Conservation (phyloP, 768 basidiomycete genomes). For the Leccinum subgranulosum region DNA sequence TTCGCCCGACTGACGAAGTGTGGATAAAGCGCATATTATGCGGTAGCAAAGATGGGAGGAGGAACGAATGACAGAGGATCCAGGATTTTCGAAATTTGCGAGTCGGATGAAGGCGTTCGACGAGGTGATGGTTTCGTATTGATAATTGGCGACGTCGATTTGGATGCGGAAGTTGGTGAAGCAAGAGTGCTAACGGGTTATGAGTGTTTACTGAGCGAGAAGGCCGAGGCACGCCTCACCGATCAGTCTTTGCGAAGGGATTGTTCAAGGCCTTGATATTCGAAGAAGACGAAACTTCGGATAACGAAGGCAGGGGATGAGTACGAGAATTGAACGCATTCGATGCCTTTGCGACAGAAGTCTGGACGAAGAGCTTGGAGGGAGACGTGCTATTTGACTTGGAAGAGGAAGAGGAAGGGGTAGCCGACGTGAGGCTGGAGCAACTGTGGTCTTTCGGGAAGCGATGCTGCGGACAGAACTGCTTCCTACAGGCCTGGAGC, state of each 20-base stretch:
- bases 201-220: slow-evolving; percentile 53
- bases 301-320: slow-evolving; percentile 2
- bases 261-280: slow-evolving; percentile 24
- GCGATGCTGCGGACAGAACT: slow-evolving; percentile 78
- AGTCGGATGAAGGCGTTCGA: slow-evolving; percentile 31
- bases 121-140: slow-evolving; percentile 18
- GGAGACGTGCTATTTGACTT: slow-evolving; percentile 6
- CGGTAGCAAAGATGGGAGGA: slow-evolving; percentile 62
- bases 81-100: slow-evolving; percentile 34
- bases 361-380: slow-evolving; percentile 8
- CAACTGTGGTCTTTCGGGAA: slow-evolving; percentile 75
- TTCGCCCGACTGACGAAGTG: slow-evolving; percentile 56
- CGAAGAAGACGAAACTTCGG: slow-evolving; percentile 12
- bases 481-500: slow-evolving; percentile 60
- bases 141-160: slow-evolving; percentile 10
- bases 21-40: slow-evolving; percentile 42
- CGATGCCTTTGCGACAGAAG: slow-evolving; percentile 2
- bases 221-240: slow-evolving; percentile 48
- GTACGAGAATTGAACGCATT: slow-evolving; percentile 2
- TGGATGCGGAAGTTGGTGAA: slow-evolving; percentile 21
- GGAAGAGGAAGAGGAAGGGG: slow-evolving; percentile 8
- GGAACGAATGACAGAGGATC: slow-evolving; percentile 55
- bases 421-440: slow-evolving; percentile 16
- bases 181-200: slow-evolving; percentile 53
- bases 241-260: slow-evolving; percentile 50